A percentile compares a stretch with the other conserved stretches of the same genome.
These are phyloP conservation scores for Carnegiea gigantea DNA, from an alignment of 179 eudicot genomes.

Conservation along the genomic window DNA sequence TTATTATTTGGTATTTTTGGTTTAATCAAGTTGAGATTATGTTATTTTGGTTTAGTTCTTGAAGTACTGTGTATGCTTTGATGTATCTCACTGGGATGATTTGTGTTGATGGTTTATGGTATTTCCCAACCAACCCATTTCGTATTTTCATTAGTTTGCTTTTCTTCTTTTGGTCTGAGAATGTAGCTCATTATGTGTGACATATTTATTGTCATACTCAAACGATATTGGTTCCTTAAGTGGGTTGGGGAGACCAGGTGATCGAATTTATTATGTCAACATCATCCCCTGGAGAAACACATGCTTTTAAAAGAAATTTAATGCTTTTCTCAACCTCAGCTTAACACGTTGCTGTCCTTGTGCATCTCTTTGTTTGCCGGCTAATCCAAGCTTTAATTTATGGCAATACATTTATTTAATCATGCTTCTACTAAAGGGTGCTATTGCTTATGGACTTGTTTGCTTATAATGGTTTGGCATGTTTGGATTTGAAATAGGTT, in stretches of 20 bases:
- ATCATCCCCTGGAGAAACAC: neutral
- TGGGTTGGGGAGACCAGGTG: neutral
- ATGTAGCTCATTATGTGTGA: neutral
- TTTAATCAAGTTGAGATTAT: neutral
- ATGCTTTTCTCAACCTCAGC: neutral
- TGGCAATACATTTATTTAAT: neutral
- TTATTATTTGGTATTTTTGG: neutral
- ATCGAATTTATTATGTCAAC: neutral
- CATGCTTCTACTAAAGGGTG: constrained; percentile 6
- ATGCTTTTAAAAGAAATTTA: neutral
- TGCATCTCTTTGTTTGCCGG: neutral
- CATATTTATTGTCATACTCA: neutral
- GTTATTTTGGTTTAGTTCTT: neutral
- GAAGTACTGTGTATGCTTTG: neutral
- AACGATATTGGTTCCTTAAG: neutral
- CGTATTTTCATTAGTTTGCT: neutral
- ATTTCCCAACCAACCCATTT: neutral
- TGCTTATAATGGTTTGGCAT: neutral
- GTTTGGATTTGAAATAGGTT: constrained; percentile 42
- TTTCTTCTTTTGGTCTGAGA: neutral
- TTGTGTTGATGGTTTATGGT: neutral
- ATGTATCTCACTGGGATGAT: neutral
- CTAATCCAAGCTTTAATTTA: neutral
- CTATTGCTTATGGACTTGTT: constrained; percentile 1
- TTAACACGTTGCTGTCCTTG: neutral